Conservation (phyloP, 257 asterid species). For the Asclepias syriaca region DNA sequence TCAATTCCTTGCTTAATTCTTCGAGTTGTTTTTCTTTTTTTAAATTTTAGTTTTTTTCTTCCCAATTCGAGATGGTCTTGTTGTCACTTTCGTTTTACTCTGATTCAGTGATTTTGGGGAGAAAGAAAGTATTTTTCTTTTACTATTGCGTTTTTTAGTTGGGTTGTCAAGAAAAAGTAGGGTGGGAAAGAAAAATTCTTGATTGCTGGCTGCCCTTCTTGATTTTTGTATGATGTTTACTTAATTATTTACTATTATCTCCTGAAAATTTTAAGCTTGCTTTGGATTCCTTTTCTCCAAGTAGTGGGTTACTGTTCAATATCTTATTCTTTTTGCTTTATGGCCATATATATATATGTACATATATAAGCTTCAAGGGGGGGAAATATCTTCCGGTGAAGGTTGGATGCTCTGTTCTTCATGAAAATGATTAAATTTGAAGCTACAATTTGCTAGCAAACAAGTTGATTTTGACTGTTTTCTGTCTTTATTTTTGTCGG, state of each 20-base stretch:
- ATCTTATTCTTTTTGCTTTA: neutral
- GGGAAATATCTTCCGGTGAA: neutral
- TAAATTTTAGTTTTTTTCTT: no score
- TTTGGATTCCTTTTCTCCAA: slow-evolving; percentile 1
- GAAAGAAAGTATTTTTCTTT: slow-evolving; percentile 11
- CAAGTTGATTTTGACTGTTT: neutral
- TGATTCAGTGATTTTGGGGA: slow-evolving; percentile 34
- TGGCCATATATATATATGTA: no score
- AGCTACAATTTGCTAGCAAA: neutral
- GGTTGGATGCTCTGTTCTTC: neutral
- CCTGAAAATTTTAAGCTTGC: neutral
- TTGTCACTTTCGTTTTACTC: slow-evolving; percentile 20
- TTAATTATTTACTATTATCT: no score
- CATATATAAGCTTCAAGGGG: no score
- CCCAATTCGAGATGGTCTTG: neutral
- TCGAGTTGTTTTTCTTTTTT: no score
- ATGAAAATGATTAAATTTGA: neutral
- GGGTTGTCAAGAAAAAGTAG: slow-evolving; percentile 21
- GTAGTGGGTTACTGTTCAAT: neutral
- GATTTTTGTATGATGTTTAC: neutral
- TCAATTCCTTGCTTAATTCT: neutral
- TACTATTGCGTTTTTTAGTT: slow-evolving; percentile 10
- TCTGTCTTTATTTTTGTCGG: neutral
- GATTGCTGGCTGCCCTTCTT: neutral
- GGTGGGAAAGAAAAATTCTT: neutral